Conservation (phyloP, 2,329 filamentous ascomycete species). For the Huntiella moniliformis region DNA sequence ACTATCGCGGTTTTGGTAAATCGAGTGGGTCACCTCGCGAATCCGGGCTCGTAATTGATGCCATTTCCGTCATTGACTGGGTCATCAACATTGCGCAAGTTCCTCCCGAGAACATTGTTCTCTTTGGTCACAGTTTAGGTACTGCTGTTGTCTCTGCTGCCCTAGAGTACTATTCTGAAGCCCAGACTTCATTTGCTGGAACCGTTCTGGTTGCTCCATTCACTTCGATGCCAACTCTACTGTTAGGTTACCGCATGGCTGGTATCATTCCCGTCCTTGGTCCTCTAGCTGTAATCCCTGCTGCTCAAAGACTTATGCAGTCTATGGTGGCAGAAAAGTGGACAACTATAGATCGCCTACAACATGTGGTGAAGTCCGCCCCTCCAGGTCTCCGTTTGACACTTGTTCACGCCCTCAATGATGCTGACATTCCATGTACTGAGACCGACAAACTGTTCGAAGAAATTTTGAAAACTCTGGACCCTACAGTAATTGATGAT, state of each 20-base stretch:
- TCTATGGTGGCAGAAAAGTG: conserved; percentile 59
- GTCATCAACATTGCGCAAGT: conserved; percentile 46
- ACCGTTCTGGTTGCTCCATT: conserved; percentile 68
- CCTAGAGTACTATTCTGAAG: conserved; percentile 46
- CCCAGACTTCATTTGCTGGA: conserved; percentile 53
- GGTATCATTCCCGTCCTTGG: conserved; percentile 64
- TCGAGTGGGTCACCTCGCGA: conserved; percentile 70
- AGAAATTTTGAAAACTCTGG: conserved; percentile 34
- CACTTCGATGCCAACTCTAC: conserved; percentile 50
- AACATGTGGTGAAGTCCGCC: conserved; percentile 32
- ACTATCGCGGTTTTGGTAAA: conserved; percentile 76
- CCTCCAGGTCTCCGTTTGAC: conserved; percentile 41
- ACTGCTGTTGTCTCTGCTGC: conserved; percentile 66
- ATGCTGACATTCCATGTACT: conserved; percentile 61
- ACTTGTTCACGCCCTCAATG: conserved; percentile 64
- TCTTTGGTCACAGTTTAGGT: conserved; percentile 75
- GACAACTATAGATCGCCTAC: conserved; percentile 51
- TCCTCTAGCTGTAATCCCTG: conserved; percentile 33
- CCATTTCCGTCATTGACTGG: conserved; percentile 53
- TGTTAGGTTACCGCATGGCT: conserved; percentile 61
- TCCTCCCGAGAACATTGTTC: conserved; percentile 51
- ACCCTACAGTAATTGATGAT: conserved; percentile 19
- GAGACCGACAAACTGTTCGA: conserved; percentile 48
- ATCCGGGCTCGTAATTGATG: conserved; percentile 63
- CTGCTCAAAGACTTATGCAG: conserved; percentile 24